Conservation (phyloP, 306 rosid genomes). For the Begonia peltatifolia region DNA sequence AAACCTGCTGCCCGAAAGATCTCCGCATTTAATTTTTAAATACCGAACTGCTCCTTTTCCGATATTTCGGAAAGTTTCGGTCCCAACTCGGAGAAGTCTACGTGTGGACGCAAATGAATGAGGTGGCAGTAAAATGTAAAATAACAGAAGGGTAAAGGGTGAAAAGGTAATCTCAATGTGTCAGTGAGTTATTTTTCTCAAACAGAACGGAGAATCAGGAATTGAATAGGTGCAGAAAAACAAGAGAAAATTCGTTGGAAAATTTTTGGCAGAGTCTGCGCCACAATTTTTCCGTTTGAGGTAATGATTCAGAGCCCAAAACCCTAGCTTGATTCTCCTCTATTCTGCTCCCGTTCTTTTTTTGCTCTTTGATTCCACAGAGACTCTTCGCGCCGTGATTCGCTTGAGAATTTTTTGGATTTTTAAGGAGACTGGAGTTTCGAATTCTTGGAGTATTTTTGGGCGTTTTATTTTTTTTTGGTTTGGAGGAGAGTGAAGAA, state of each 20-base stretch:
- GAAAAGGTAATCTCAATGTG: background rate
- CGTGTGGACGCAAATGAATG: background rate
- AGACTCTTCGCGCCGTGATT: background rate
- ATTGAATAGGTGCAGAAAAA: background rate
- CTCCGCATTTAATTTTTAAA: background rate
- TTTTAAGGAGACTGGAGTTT: background rate
- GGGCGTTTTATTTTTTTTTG: background rate
- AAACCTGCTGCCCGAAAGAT: slow-evolving; percentile 6
- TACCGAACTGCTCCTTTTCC: too few relatives aligned
- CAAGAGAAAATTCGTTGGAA: background rate
- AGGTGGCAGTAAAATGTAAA: background rate
- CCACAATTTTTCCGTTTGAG: slow-evolving; percentile 2
- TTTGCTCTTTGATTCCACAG: background rate
- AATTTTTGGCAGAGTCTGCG: background rate
- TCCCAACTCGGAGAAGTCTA: background rate
- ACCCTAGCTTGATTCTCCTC: slow-evolving; percentile 6
- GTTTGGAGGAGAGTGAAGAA: background rate
- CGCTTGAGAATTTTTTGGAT: background rate
- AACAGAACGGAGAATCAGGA: background rate
- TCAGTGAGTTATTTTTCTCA: background rate
- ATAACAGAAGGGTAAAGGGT: background rate
- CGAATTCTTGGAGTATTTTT: background rate
- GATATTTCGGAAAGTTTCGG: background rate
- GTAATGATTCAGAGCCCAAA: background rate
- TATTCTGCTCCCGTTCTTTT: background rate